Base-by-base conservation (phyloP, 495 filamentous ascomycete genomes). In the Aspergillus nanangensis region DNA sequence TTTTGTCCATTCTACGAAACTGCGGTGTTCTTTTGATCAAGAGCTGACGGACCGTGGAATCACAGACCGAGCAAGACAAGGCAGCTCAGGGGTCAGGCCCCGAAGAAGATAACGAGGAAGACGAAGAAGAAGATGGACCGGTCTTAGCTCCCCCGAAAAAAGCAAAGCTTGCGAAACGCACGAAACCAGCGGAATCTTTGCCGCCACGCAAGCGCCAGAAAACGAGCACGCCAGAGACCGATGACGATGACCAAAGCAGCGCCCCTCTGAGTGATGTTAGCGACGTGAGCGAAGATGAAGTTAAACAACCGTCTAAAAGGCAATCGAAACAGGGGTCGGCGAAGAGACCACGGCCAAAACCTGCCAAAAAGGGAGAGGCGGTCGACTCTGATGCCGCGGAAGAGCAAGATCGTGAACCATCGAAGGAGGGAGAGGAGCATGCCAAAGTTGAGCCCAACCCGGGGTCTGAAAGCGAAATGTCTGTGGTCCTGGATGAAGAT, bases 391-490 rank as follows among this genome's bases (percentile, higher is more conserved):
- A 61, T 25, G 49, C 23, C 5, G 53, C 56, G n/a, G 51, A 65
- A 8, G 54, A 62, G 9, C 18, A 55, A 29, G 52, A 46, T 13
- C 27, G 51, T n/a, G 57, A 63, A 39, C 18, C 55, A 22, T 52
- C 60, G 9, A 45, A 59, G 23, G 61, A 66, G 24, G n/a, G n/a
- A n/a, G n/a, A n/a, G n/a, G n/a, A n/a, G n/a, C n/a, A n/a, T n/a
- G 45, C 51, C 31, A 58, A 61, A 21, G 48, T 43, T 14, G 45
- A 56, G 14, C 45, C 53, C 23, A 71, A 59, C 4, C 71, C 81
- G 15, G 77, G 74, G 22, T 89, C 85, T 1, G 83, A 86, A 34
- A 93, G 88, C 60, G 88, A 91, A 42, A 73, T 93, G 72, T 95
- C 90, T 5, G 74, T 80, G 1, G 72, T 95, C 13, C 52, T 88